Percentiles rank a stretch among this genome's conserved stretches.
Conservation (phyloP, 139 green algal genomes). For the Closterium sp. region DNA sequence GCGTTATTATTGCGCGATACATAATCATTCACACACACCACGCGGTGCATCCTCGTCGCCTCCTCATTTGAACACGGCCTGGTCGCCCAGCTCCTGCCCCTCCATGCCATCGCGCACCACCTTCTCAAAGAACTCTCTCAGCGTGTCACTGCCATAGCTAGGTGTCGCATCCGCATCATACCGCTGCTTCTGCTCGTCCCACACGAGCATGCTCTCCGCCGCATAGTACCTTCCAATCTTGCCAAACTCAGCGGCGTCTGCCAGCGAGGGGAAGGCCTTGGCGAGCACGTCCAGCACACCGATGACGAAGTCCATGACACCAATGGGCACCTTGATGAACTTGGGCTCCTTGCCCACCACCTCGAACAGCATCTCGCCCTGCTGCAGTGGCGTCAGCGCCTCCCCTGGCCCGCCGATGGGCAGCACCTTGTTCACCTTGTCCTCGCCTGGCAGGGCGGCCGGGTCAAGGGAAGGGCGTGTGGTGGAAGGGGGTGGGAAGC, state of each 20-base stretch:
- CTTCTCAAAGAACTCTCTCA: constrained; percentile 75
- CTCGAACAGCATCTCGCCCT: constrained; percentile 91
- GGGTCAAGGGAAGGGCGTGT: neutral
- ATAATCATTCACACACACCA: no score
- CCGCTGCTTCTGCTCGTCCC: constrained; percentile 64
- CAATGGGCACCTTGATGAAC: constrained; percentile 88
- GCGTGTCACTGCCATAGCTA: constrained; percentile 88
- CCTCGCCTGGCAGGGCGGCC: neutral
- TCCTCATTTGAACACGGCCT: constrained; percentile 44
- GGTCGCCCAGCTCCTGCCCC: constrained; percentile 53
- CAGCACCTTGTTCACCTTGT: constrained; percentile 70
- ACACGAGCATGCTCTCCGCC: constrained; percentile 95
- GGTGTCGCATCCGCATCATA: constrained; percentile 87
- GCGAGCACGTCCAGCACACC: constrained; percentile 74
- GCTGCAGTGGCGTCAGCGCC: constrained; percentile 81
- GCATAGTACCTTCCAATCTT: constrained; percentile 97
- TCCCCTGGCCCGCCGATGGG: constrained; percentile 92
- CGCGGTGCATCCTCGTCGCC: no score
- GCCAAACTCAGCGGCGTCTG: constrained; percentile 85
- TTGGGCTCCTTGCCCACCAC: constrained; percentile 78
- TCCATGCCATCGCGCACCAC: constrained; percentile 46
- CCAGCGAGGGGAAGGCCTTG: constrained; percentile 76
- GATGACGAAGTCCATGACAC: constrained; percentile 98
- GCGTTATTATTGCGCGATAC: no score
- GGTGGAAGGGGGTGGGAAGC: no score